Conservation (phyloP, 75 land plant species). For the Selaginella moellendorffii region DNA sequence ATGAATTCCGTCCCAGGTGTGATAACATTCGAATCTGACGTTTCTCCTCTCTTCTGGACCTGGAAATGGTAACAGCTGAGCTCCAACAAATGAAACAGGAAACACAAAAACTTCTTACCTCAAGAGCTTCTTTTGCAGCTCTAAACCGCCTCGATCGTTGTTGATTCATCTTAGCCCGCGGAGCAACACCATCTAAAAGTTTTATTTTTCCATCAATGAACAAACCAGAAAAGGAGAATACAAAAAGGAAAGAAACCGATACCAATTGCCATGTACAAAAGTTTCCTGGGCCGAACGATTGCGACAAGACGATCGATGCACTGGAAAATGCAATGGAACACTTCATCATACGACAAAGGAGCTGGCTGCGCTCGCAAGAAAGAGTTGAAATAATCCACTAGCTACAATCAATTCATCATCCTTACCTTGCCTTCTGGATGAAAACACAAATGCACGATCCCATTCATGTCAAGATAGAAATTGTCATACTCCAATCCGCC, state of each 20-base stretch:
- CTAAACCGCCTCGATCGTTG: slow-evolving; percentile 75
- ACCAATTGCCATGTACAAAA: slow-evolving; percentile 71
- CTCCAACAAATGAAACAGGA: neutral
- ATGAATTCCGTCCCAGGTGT: slow-evolving; percentile 94
- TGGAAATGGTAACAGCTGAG: neutral
- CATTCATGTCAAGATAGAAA: neutral
- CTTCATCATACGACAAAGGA: slow-evolving; percentile 47
- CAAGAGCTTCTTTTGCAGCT: slow-evolving; percentile 84
- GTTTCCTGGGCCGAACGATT: slow-evolving; percentile 74
- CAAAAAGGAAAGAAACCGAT: too few species aligned
- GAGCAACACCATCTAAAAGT: slow-evolving; percentile 77
- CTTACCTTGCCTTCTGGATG: neutral
- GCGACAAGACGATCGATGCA: slow-evolving; percentile 66
- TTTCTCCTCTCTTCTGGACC: slow-evolving; percentile 46
- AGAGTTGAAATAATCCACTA: too few species aligned
- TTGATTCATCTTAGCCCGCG: slow-evolving; percentile 93
- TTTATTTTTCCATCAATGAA: neutral
- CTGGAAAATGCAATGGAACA: slow-evolving; percentile 55
- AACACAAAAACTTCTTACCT: neutral
- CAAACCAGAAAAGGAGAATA: too few species aligned
- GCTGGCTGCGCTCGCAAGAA: slow-evolving; percentile 17
- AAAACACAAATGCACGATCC: neutral
- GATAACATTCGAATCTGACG: slow-evolving; percentile 83
- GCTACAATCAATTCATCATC: too few species aligned
- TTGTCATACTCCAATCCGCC: neutral